Percentiles rank a stretch among this genome's conserved stretches.
These are phyloP conservation scores for Davidsoniella eucalypti DNA, from an alignment of 2,329 filamentous ascomycete genomes.

Conservation along the genomic window DNA sequence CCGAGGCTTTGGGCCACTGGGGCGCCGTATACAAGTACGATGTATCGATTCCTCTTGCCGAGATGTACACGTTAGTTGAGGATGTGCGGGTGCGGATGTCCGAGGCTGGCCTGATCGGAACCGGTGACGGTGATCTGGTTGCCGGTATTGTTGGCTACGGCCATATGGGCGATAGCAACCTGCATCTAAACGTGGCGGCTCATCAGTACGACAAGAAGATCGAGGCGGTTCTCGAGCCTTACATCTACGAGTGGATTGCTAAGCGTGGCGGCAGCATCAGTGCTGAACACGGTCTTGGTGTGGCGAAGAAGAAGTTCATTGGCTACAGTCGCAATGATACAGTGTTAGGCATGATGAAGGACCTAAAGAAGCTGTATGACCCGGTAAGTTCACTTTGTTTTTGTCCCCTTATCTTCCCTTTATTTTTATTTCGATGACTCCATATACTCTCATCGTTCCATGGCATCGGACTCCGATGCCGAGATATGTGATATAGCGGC, in stretches of 20 bases:
- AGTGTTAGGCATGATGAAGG: constrained; percentile 82
- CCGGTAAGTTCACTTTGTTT: constrained; percentile 45
- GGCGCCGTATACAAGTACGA: constrained; percentile 99
- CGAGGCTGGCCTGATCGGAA: constrained; percentile 59
- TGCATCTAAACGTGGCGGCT: constrained; percentile 82
- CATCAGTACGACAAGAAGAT: constrained; percentile 73
- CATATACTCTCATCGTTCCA: background rate
- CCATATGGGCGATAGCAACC: constrained; percentile 93
- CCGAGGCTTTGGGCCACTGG: constrained; percentile 74
- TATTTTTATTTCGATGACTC: background rate
- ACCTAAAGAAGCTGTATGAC: constrained; percentile 87
- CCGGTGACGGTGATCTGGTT: constrained; percentile 42
- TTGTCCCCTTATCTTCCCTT: no score
- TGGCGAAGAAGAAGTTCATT: constrained; percentile 93
- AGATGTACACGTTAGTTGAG: constrained; percentile 80
- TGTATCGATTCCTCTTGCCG: constrained; percentile 74
- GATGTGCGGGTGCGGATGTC: constrained; percentile 61
- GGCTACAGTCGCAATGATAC: constrained; percentile 80
- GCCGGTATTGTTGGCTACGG: constrained; percentile 89
- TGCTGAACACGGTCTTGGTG: constrained; percentile 83
- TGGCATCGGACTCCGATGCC: no score
- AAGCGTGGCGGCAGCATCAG: constrained; percentile 84
- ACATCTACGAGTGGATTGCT: constrained; percentile 93
- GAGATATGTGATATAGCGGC: background rate
- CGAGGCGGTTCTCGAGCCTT: constrained; percentile 79